A percentile compares a stretch with the other conserved stretches of the same genome.
Conservation (phyloP, 257 asterid species). For the Ligustrum vulgare region DNA sequence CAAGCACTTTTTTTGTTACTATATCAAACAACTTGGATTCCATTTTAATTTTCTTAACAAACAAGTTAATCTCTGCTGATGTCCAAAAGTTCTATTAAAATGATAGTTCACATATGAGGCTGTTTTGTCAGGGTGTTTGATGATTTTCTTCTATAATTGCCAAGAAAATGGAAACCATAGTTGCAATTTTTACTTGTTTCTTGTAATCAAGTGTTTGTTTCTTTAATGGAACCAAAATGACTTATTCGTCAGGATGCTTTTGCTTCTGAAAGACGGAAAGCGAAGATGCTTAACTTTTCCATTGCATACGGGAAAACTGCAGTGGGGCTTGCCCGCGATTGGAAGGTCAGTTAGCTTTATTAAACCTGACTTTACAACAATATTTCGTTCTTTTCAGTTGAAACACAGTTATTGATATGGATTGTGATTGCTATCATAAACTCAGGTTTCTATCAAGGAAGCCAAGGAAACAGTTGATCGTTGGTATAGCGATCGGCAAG, state of each 20-base stretch:
- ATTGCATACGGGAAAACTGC: constrained; percentile 94
- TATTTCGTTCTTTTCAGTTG: constrained; percentile 11
- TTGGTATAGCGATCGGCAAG: constrained; percentile 94
- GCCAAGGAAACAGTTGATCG: constrained; percentile 88
- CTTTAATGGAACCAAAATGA: constrained; percentile 9
- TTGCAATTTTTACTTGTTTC: background rate
- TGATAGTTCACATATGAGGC: background rate
- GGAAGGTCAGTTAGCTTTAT: constrained; percentile 62
- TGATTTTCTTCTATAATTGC: background rate
- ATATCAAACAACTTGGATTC: background rate
- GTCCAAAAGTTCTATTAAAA: background rate
- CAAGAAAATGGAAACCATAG: background rate
- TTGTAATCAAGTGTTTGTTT: constrained; percentile 2
- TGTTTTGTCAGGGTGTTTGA: background rate
- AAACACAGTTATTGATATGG: background rate
- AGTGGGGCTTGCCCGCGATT: constrained; percentile 89
- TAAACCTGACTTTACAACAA: background rate
- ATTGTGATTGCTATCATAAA: constrained; percentile 18
- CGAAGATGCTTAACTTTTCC: constrained; percentile 98
- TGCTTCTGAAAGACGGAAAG: constrained; percentile 96
- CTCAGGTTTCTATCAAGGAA: constrained; percentile 89
- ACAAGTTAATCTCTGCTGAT: background rate
- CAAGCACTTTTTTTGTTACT: background rate
- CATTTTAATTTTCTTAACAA: background rate
- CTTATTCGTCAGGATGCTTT: constrained; percentile 71